Base-by-base conservation (phyloP, 2,329 filamentous ascomycete species). In the Epichloe brachyelytri region DNA sequence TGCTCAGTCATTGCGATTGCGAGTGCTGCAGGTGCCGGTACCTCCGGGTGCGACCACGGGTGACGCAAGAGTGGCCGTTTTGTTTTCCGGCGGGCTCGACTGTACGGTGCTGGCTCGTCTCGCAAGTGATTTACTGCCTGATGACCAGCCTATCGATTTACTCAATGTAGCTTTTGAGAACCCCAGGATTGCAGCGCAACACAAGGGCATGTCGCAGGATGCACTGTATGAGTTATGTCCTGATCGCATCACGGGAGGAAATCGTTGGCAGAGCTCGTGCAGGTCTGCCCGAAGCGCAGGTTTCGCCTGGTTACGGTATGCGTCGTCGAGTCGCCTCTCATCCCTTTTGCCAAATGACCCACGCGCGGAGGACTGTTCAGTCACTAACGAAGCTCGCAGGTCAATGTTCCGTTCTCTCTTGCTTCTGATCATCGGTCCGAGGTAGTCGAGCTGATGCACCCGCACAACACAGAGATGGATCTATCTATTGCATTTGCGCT, bases 401-500 rank as follows among this genome's bases (percentile, higher is more conserved):
- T 96, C 51, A 85, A 98, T 61, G 74, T 98, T 30, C 86, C 91
- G 0, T 96, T 91, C 63, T 63, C 73, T 5, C 86, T 94, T 59
- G 86, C 83, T 0, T 63, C 82, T 43, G 73, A 75, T 2, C 86
- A 95, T 59, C 80, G 87, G 54, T 61, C 75, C 3, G 76, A 75
- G 26, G 78, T 98, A 19, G 77, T 90, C 38, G 76, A 79, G 2
- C 73, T 98, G 17, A 96, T 98, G 65, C 76, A 85, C 58, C 93
- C 93, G 0, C 93, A 98, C 67, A 91, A 95, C 58, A 98, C 93
- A 0, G 93, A 98, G 67, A 98, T 98, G 93, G 93, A 98, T 61
- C 74, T 98, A 1, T 98, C 93, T 3, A 98, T 98, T 59, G 86
- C 87, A 0, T 85, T 79, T 59, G 93, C 93, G 0, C 74, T 98